Conservation (phyloP, 805 yeast genomes). For the Saccharomycopsis olivae region DNA sequence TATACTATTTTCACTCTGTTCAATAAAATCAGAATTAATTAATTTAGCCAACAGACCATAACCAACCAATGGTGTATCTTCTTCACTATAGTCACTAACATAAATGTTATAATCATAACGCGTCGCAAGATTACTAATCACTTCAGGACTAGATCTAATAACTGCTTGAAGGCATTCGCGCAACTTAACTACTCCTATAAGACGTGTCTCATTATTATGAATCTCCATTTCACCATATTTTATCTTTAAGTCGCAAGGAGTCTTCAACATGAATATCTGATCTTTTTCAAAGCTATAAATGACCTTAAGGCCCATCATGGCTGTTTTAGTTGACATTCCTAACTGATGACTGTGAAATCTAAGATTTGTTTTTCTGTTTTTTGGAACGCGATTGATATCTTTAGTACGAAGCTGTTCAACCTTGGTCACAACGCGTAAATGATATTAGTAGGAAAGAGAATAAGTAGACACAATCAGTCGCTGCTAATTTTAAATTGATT, state of each 20-base stretch:
- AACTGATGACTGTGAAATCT: too few species aligned
- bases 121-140: constrained; percentile 4
- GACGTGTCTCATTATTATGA: constrained; percentile 11
- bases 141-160: constrained; percentile 16
- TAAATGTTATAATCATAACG: constrained; percentile 17
- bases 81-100: constrained; percentile 18
- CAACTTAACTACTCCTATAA: constrained; percentile 16
- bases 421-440: background rate
- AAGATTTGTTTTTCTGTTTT: background rate
- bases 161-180: constrained; percentile 12
- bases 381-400: too few species aligned
- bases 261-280: constrained; percentile 13
- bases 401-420: background rate
- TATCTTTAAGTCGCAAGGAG: constrained; percentile 5
- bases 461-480: too few species aligned
- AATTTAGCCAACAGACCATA: constrained; percentile 14
- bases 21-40: constrained; percentile 12
- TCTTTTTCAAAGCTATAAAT: constrained; percentile 14
- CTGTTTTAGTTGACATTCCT: constrained; percentile 17
- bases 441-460: too few species aligned
- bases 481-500: too few species aligned
- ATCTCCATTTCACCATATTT: constrained; percentile 17
- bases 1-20: background rate
- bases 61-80: constrained; percentile 17
- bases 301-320: constrained; percentile 18